phyloP scores from a whole-genome alignment of 208 protist genomes.

The Leishmania guyanensis region DNA sequence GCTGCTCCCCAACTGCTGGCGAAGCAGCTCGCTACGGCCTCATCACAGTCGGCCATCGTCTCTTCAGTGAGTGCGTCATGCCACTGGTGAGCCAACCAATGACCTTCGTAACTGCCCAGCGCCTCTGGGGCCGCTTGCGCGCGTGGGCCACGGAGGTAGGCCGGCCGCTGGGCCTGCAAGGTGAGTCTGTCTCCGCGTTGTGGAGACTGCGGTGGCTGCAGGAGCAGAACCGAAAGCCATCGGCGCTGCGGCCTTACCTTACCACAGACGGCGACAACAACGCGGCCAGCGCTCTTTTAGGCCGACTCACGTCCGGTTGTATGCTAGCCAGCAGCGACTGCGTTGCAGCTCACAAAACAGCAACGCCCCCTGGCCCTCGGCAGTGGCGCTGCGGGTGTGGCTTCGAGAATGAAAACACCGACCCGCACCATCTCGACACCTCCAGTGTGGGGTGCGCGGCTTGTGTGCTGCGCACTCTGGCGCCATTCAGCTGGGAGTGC shows the following conservation, averaged over 20 bases:
- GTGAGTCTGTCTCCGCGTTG: constrained; percentile 11
- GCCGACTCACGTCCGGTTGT: background rate
- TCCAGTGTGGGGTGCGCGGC: constrained; percentile 30
- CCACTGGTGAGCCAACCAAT: constrained; percentile 7
- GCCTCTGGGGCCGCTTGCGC: constrained; percentile 27
- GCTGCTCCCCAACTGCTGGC: background rate
- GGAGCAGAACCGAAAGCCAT: background rate
- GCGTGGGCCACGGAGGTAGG: constrained; percentile 34
- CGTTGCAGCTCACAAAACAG: background rate
- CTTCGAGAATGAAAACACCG: constrained; percentile 18
- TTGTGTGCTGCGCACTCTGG: constrained; percentile 44
- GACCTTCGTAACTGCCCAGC: constrained; percentile 18
- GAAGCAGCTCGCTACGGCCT: constrained; percentile 43
- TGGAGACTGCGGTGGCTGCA: constrained; percentile 37
- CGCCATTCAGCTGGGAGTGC: constrained; percentile 57
- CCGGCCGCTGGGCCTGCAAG: constrained; percentile 33
- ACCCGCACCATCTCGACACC: background rate
- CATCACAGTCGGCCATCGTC: constrained; percentile 32
- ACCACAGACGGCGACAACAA: background rate
- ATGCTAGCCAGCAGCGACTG: too few relatives aligned
- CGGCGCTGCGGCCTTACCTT: background rate
- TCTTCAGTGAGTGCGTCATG: constrained; percentile 29
- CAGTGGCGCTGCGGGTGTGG: constrained; percentile 53
- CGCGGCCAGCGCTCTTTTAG: background rate
- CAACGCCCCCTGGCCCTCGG: too few relatives aligned